A percentile compares a stretch with the other conserved stretches of the same genome.
phyloP scores from a whole-genome alignment of 805 yeast species.

The Clavispora fructus region DNA sequence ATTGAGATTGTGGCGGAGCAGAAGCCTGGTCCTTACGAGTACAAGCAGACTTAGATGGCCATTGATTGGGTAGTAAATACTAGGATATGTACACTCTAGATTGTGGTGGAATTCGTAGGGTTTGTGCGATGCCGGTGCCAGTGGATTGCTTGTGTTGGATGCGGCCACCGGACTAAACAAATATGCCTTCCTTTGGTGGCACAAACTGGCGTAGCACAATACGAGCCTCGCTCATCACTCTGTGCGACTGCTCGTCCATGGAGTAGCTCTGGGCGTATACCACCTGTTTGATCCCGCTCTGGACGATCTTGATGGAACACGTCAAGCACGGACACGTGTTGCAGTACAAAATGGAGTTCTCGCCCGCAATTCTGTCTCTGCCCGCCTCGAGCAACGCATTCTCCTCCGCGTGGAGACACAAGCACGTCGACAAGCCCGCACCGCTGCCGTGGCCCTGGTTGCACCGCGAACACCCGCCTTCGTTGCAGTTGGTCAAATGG shows the following conservation, averaged over 20 bases:
- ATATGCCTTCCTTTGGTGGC: constrained; percentile 37
- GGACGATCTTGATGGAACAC: constrained; percentile 92
- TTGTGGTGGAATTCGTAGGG: too few relatives aligned
- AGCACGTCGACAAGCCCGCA: constrained; percentile 68
- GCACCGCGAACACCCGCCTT: constrained; percentile 93
- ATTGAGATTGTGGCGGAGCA: constrained; percentile 50
- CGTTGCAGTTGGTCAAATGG: constrained; percentile 80
- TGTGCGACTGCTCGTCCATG: constrained; percentile 78
- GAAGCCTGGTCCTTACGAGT: constrained; percentile 43
- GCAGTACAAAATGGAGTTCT: constrained; percentile 67
- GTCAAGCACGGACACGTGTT: constrained; percentile 97
- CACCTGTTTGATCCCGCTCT: constrained; percentile 84
- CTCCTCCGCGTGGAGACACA: constrained; percentile 96
- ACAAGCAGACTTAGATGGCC: constrained; percentile 21
- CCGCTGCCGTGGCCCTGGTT: constrained; percentile 66
- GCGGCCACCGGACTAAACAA: constrained; percentile 13
- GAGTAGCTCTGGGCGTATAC: constrained; percentile 89
- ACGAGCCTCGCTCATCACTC: constrained; percentile 70
- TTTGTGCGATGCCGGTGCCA: too few relatives aligned
- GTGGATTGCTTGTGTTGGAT: too few relatives aligned
- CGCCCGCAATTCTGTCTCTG: constrained; percentile 67
- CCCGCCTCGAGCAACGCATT: constrained; percentile 95
- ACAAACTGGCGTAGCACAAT: constrained; percentile 54
- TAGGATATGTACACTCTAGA: too few relatives aligned
- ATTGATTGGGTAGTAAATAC: too few relatives aligned